These are phyloP conservation scores for Aspergillus glaucus DNA, from an alignment of 2,329 filamentous ascomycete species.

Conservation along the genomic window DNA sequence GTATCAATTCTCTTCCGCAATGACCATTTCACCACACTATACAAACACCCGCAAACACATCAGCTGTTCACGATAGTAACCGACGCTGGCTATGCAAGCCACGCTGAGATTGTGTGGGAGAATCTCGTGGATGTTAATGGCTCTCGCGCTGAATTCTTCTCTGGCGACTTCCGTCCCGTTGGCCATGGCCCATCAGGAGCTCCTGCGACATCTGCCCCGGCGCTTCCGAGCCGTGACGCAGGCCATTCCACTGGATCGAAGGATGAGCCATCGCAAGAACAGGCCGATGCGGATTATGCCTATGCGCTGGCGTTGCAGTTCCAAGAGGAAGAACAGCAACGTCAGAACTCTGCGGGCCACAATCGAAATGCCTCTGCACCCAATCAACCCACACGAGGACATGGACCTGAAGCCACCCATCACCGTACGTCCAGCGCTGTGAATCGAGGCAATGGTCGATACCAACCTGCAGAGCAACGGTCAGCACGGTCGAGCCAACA, in stretches of 20 bases:
- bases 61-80: slow-evolving; percentile 81
- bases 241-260: slow-evolving; percentile 3
- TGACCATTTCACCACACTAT: slow-evolving; percentile 92
- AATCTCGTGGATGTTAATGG: slow-evolving; percentile 84
- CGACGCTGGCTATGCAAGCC: slow-evolving; percentile 79
- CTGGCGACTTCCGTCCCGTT: slow-evolving; percentile 84
- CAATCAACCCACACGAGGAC: slow-evolving; percentile 11
- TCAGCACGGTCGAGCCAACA: background rate
- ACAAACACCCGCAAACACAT: slow-evolving; percentile 73
- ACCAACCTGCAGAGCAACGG: background rate
- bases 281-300: slow-evolving; percentile 64
- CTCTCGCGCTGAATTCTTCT: slow-evolving; percentile 73
- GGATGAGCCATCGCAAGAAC: slow-evolving; percentile 53
- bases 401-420: slow-evolving; percentile 5
- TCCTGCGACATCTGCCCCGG: slow-evolving; percentile 22
- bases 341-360: slow-evolving; percentile 36
- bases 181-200: slow-evolving; percentile 47
- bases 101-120: slow-evolving; percentile 95
- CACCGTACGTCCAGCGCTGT: slow-evolving; percentile 17
- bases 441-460: slow-evolving; percentile 9
- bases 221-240: slow-evolving; percentile 20
- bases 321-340: slow-evolving; percentile 72
- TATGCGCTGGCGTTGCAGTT: slow-evolving; percentile 86
- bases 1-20: slow-evolving; percentile 93
- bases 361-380: slow-evolving; percentile 16